Percentiles rank a stretch among this genome's conserved stretches.
phyloP scores from a whole-genome alignment of 345 rosid species.

The Alliaria petiolata region DNA sequence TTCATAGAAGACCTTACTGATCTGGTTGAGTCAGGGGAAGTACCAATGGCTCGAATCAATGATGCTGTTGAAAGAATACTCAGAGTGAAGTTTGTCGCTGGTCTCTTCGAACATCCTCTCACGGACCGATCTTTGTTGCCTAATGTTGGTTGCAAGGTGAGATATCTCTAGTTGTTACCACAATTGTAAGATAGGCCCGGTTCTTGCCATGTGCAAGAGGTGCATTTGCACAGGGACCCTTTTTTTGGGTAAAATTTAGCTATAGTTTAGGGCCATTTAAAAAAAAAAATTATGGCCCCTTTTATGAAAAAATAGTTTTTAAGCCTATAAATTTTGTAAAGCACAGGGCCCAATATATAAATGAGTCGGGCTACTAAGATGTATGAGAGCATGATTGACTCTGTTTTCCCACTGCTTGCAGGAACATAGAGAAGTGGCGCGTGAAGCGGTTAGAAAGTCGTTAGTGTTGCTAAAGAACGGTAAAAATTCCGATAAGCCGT shows the following conservation, averaged over 20 bases:
- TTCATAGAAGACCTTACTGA: constrained; percentile 47
- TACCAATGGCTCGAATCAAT: constrained; percentile 58
- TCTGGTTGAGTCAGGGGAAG: constrained; percentile 72
- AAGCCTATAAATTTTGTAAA: no score
- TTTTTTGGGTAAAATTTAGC: no score
- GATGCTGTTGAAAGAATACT: constrained; percentile 86
- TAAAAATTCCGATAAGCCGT: constrained; percentile 39
- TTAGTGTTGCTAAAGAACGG: constrained; percentile 78
- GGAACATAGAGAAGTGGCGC: constrained; percentile 64
- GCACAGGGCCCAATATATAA: no score
- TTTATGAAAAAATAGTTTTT: no score
- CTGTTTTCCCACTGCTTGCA: not conserved
- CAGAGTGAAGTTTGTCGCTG: constrained; percentile 79
- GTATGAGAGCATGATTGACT: not conserved
- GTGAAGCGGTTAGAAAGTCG: constrained; percentile 85
- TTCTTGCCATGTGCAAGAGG: no score
- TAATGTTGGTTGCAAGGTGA: constrained; percentile 78
- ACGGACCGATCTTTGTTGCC: constrained; percentile 63
- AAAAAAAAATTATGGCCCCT: no score
- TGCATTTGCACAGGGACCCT: no score
- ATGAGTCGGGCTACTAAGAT: no score
- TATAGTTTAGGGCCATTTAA: no score
- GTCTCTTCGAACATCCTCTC: constrained; percentile 76
- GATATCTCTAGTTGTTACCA: not conserved
- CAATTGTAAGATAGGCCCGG: no score